Evolutionary conservation across 2,329 filamentous ascomycete species (phyloP).

Genomic region (Kalaharituber pfeilii): DNA sequence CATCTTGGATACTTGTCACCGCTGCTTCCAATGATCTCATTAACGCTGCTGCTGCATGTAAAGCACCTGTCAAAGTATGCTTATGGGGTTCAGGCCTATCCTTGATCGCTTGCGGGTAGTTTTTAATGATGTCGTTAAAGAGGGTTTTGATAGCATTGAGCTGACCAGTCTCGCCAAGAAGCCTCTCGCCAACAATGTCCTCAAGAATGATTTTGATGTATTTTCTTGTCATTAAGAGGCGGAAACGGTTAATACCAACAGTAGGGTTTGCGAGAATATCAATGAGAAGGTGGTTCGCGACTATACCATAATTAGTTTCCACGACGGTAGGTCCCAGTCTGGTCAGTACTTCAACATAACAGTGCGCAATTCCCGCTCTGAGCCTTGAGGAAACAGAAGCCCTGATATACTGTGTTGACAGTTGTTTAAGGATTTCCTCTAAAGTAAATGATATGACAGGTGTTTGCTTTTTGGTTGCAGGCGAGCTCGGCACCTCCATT

Average conservation of each 20-base stretch:
- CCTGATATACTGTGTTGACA: constrained; percentile 66
- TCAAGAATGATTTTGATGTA: constrained; percentile 73
- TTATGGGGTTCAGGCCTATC: constrained; percentile 81
- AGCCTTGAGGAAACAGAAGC: constrained; percentile 61
- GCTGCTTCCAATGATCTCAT: constrained; percentile 69
- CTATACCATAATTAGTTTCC: constrained; percentile 62
- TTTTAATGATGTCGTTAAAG: constrained; percentile 77
- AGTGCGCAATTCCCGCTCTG: constrained; percentile 68
- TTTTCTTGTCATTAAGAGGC: constrained; percentile 65
- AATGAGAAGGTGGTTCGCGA: constrained; percentile 62
- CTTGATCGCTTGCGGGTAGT: constrained; percentile 77
- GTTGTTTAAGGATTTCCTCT: constrained; percentile 55
- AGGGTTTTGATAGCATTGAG: constrained; percentile 62
- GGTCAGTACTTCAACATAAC: constrained; percentile 66
- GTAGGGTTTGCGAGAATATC: constrained; percentile 62
- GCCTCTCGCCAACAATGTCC: constrained; percentile 59
- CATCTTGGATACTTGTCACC: constrained; percentile 58
- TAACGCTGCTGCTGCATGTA: constrained; percentile 64
- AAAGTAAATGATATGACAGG: constrained; percentile 56
- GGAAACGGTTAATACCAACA: constrained; percentile 71
- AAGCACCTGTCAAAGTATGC: constrained; percentile 58
- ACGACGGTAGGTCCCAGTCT: constrained; percentile 67
- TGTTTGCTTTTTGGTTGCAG: constrained; percentile 51
- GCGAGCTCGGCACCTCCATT: constrained; percentile 49
- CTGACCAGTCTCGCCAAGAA: constrained; percentile 80